Evolutionary conservation across 805 yeast genomes (phyloP).

Genomic region (Scheffersomyces spartinae): DNA sequence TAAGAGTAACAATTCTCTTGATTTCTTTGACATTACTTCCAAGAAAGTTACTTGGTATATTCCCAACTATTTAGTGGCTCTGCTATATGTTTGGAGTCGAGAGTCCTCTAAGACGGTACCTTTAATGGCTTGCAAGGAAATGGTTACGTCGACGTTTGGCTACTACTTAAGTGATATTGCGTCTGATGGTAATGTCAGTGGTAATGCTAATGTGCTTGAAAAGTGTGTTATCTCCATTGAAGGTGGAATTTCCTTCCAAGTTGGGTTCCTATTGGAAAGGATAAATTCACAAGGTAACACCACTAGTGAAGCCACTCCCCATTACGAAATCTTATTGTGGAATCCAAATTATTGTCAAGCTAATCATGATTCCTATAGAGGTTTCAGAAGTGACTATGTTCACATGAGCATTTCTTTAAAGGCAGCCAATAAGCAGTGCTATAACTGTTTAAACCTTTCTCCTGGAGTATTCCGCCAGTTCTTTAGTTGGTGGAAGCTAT

Average conservation of each 20-base stretch:
- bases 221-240: constrained; percentile 45
- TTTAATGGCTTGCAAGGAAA: constrained; percentile 32
- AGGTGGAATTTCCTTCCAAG: constrained; percentile 48
- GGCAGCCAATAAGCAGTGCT: constrained; percentile 26
- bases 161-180: constrained; percentile 29
- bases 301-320: constrained; percentile 41
- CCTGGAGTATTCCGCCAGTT: constrained; percentile 62
- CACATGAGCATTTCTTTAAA: constrained; percentile 30
- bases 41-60: constrained; percentile 56
- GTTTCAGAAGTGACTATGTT: constrained; percentile 27
- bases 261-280: constrained; percentile 51
- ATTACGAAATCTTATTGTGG: constrained; percentile 43
- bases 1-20: constrained; percentile 53
- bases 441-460: constrained; percentile 67
- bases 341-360: constrained; percentile 46
- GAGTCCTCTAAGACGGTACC: constrained; percentile 32
- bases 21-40: constrained; percentile 54
- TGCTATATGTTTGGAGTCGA: constrained; percentile 47
- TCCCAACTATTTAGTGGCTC: constrained; percentile 56
- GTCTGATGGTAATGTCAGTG: not conserved
- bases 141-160: constrained; percentile 35
- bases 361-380: constrained; percentile 28
- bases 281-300: constrained; percentile 19
- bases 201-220: constrained; percentile 16
- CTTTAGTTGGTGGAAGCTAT: constrained; percentile 77